Conservation (phyloP, 371 early-diverging fungal genomes). For the Umbelopsis sp. region DNA sequence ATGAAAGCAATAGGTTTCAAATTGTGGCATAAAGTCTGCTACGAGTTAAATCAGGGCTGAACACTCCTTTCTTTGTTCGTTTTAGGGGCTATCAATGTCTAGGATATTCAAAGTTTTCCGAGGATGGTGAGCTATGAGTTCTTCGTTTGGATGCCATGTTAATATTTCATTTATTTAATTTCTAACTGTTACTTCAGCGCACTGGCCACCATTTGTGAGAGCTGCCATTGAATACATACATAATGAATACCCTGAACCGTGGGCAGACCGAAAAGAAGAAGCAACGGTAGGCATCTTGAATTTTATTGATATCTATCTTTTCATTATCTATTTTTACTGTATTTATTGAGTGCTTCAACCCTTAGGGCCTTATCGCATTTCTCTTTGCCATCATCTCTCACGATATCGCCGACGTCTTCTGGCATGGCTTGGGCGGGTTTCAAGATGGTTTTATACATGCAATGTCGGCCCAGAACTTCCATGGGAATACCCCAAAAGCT, state of each 20-base stretch:
- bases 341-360: not conserved
- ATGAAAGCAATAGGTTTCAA: conserved; percentile 24
- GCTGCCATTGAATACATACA: conserved; percentile 65
- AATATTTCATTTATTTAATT: not conserved
- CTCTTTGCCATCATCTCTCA: conserved; percentile 84
- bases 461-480: conserved; percentile 67
- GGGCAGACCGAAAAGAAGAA: conserved; percentile 39
- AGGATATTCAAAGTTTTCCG: conserved; percentile 48
- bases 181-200: conserved; percentile 53
- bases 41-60: no score
- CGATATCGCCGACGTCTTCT: conserved; percentile 80
- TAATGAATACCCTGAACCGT: conserved; percentile 51
- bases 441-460: conserved; percentile 72
- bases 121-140: conserved; percentile 44
- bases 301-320: conserved; percentile 23
- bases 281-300: conserved; percentile 30
- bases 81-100: conserved; percentile 65
- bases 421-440: conserved; percentile 79
- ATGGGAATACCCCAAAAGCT: conserved; percentile 59
- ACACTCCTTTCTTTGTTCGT: not conserved
- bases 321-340: conserved; percentile 32
- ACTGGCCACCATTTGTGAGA: conserved; percentile 84
- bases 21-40: no score
- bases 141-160: not conserved
- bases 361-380: conserved; percentile 72